Evolutionary conservation across 129 eudicot species (phyloP).

Genomic region (Helianthus tuberosus): DNA sequence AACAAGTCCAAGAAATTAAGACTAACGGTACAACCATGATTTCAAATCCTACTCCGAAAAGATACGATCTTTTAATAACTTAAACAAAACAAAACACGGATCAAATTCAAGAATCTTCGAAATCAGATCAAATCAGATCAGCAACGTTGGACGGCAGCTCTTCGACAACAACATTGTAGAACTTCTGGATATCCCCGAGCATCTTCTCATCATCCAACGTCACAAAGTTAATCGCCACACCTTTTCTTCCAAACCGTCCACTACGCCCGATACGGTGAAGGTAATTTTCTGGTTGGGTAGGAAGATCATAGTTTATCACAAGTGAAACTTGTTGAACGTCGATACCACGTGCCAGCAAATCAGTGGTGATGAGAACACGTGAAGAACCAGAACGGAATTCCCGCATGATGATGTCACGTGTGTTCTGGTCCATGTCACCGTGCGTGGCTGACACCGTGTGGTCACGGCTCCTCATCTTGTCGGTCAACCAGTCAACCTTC

Average conservation of each 20-base stretch:
- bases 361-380: conserved; percentile 81
- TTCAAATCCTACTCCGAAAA: conserved; percentile 8
- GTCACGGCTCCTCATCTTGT: conserved; percentile 74
- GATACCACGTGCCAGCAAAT: conserved; percentile 78
- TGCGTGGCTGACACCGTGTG: conserved; percentile 85
- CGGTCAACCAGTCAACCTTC: conserved; percentile 87
- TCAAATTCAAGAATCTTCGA: conserved; percentile 14
- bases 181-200: conserved; percentile 50
- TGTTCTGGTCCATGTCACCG: conserved; percentile 88
- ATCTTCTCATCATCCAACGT: conserved; percentile 53
- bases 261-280: conserved; percentile 79
- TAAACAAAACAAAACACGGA: conserved; percentile 13
- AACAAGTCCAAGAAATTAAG: neutral
- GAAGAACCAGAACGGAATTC: conserved; percentile 90
- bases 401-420: conserved; percentile 78
- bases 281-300: conserved; percentile 82
- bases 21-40: conserved; percentile 8
- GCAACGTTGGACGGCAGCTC: conserved; percentile 58
- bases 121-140: conserved; percentile 40
- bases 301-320: conserved; percentile 79
- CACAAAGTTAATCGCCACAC: conserved; percentile 77
- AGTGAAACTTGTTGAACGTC: conserved; percentile 88
- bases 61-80: conserved; percentile 4
- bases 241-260: conserved; percentile 85
- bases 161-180: conserved; percentile 48